These are phyloP conservation scores for Pseudomassariella vexata DNA, from an alignment of 2,329 filamentous ascomycete genomes.

Conservation along the genomic window DNA sequence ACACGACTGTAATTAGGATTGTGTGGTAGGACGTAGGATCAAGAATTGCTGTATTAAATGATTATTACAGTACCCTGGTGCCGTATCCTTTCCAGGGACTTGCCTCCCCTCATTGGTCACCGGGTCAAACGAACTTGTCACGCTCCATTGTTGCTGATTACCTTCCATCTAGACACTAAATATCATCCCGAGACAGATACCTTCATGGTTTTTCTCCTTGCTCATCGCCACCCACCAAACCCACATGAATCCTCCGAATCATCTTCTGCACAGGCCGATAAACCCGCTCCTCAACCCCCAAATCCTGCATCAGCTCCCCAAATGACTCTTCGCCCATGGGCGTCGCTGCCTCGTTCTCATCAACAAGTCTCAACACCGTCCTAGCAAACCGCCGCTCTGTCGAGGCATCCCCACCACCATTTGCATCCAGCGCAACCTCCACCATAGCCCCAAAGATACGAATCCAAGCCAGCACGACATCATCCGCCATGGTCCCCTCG, in stretches of 20 bases:
- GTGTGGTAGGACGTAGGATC: too few species aligned
- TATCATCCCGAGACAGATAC: too few species aligned
- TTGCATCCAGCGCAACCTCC: constrained; percentile 18
- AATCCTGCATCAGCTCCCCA: constrained; percentile 4
- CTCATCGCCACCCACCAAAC: too few species aligned
- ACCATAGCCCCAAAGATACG: constrained; percentile 25
- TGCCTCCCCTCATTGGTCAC: too few species aligned
- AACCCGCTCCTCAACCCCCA: constrained; percentile 1
- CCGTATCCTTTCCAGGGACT: too few species aligned
- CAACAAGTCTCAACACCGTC: not conserved
- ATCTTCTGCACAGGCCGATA: constrained; percentile 3
- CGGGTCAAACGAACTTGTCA: too few species aligned
- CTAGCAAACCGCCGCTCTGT: constrained; percentile 2
- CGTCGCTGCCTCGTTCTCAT: not conserved
- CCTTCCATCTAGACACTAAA: too few species aligned
- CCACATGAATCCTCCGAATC: constrained; percentile 1
- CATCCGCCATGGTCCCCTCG: constrained; percentile 25
- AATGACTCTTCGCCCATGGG: constrained; percentile 1
- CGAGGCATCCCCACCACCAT: too few species aligned
- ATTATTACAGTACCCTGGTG: too few species aligned
- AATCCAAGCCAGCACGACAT: constrained; percentile 27
- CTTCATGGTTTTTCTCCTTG: not conserved
- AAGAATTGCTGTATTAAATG: too few species aligned
- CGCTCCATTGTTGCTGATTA: too few species aligned
- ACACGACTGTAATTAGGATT: too few species aligned